Base-by-base conservation (phyloP, 441 rosid species). In the Monsonia emarginata region DNA sequence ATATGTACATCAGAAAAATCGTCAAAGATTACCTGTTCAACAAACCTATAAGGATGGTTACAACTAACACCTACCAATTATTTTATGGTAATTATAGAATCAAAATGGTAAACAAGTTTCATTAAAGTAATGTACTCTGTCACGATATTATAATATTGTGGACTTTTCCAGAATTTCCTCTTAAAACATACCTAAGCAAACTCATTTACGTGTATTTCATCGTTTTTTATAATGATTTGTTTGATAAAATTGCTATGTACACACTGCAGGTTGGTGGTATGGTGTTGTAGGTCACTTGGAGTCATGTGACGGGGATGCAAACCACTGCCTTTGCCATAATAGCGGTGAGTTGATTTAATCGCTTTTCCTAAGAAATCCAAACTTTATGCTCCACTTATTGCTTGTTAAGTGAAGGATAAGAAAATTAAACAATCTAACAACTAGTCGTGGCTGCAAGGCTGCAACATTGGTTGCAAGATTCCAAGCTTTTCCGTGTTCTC, bases 241-340 rank as follows among this genome's bases (percentile, higher is more conserved):
- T 38, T 32, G n/a, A 61, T 71, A 48, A 38, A 38, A 16, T 66
- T n/a, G 25, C 24, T 19, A 5, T 18, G 24, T 63, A 57, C 42
- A 31, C 42, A 30, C 73, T 81, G 83, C 84, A 93, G 96, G 98
- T 68, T 93, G 98, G 98, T 93, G 98, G 98, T 93, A 90, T 76
- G 89, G 97, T 68, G 79, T 86, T 27, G 92, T 90, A 32, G 98
- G 94, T 65, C 98, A 90, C 84, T 71, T 90, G 83, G 90, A 88
- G 60, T 75, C 90, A 11, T 93, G 97, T 74, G 90, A 84, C 65
- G 92, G 96, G 22, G 87, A 79, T 69, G 81, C 75, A 67, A 76
- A 72, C 75, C 83, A 77, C 70, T 93, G 98, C 70, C 77, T 66
- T 7, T 93, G 98, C 69, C 91, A 80, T 68, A 65, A 48, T 50